Evolutionary conservation across 768 basidiomycete genomes (phyloP).

Genomic region (Tricholoma bakamatsutake): DNA sequence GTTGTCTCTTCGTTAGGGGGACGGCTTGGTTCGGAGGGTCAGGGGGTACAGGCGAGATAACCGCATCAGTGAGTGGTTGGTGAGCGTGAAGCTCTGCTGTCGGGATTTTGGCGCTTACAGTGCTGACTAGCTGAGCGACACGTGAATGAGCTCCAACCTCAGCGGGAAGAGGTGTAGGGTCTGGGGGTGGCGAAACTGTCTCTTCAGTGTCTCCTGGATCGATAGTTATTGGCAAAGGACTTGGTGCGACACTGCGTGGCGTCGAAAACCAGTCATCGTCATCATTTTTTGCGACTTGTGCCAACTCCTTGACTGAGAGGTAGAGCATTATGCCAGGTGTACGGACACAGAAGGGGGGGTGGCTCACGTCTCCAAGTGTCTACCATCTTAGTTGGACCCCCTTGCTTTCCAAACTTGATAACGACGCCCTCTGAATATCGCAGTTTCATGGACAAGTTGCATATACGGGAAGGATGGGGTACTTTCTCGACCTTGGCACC

Average conservation of each 20-base stretch:
- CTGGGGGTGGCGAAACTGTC: background rate
- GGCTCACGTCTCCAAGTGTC: slow-evolving; percentile 38
- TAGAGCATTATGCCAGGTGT: background rate
- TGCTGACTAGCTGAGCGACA: background rate
- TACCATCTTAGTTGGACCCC: slow-evolving; percentile 20
- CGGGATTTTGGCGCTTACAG: background rate
- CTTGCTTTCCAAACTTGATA: slow-evolving; percentile 30
- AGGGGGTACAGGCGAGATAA: background rate
- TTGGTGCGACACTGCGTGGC: slow-evolving; percentile 8
- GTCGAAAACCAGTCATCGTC: slow-evolving; percentile 27
- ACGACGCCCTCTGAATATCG: slow-evolving; percentile 37
- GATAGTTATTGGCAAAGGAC: background rate
- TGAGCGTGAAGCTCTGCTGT: background rate
- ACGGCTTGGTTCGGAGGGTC: background rate
- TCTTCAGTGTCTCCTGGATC: background rate
- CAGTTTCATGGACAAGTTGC: slow-evolving; percentile 35
- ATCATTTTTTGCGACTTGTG: slow-evolving; percentile 1
- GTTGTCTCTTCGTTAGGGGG: slow-evolving; percentile 4
- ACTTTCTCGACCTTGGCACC: slow-evolving; percentile 31
- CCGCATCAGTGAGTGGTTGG: background rate
- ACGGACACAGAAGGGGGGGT: background rate
- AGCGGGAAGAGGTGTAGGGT: background rate
- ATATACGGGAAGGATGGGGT: slow-evolving; percentile 19
- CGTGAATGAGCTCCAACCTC: background rate
- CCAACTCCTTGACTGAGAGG: slow-evolving; percentile 8